Conservation (phyloP, 441 rosid species). For the Gossypium schwendimanii region DNA sequence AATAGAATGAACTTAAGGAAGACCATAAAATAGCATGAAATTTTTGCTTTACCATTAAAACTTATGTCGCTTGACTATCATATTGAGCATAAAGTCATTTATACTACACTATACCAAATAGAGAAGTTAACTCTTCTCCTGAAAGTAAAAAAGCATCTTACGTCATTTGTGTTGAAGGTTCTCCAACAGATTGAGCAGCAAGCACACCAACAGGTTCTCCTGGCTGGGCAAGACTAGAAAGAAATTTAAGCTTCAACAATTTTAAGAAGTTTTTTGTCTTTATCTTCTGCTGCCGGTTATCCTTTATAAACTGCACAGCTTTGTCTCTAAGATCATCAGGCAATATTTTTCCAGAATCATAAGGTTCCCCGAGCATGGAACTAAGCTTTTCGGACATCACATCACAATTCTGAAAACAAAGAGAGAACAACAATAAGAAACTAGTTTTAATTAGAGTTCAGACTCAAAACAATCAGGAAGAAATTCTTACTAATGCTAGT, state of each 20-base stretch:
- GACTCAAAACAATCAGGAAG: conserved; percentile 14
- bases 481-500: conserved; percentile 50
- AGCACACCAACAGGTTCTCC: conserved; percentile 99
- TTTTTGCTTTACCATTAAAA: background rate
- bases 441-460: conserved; percentile 4
- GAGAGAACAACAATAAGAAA: conserved; percentile 13
- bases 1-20: background rate
- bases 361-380: conserved; percentile 37
- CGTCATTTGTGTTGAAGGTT: conserved; percentile 99
- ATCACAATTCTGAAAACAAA: conserved; percentile 66
- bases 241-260: conserved; percentile 63
- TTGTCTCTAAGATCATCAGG: conserved; percentile 62
- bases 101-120: background rate
- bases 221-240: conserved; percentile 91
- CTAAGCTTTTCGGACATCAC: conserved; percentile 41
- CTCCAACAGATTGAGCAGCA: conserved; percentile 99
- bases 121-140: background rate
- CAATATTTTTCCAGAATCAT: conserved; percentile 47
- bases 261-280: conserved; percentile 50
- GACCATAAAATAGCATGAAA: background rate
- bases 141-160: conserved; percentile 33
- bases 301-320: conserved; percentile 58
- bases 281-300: conserved; percentile 24
- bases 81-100: background rate
- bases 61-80: background rate